Conservation (phyloP, 2,329 filamentous ascomycete species). For the Zalaria obscura region DNA sequence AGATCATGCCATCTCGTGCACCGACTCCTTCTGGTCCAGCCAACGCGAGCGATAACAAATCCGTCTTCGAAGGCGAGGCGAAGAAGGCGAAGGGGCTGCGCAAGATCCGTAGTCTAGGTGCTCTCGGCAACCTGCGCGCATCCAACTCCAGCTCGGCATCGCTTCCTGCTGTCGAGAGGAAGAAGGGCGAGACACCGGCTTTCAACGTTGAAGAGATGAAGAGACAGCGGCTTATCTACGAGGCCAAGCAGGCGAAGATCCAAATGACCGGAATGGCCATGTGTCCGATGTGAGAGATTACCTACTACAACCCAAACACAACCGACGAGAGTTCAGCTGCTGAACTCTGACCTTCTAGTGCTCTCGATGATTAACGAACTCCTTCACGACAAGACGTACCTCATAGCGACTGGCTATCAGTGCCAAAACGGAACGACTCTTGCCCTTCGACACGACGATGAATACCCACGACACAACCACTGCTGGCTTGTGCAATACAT, state of each 20-base stretch:
- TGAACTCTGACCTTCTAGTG: too few species aligned
- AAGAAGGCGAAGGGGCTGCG: constrained; percentile 14
- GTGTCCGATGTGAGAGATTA: neutral
- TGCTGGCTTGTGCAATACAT: neutral
- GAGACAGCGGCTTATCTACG: constrained; percentile 31
- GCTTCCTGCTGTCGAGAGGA: constrained; percentile 15
- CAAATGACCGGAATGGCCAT: neutral
- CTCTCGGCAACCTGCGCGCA: constrained; percentile 15
- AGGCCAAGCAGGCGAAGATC: constrained; percentile 20
- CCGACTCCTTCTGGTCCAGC: neutral
- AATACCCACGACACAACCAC: neutral
- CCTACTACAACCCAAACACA: too few species aligned
- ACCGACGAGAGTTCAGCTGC: too few species aligned
- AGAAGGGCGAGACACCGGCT: constrained; percentile 17
- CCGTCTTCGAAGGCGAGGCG: neutral
- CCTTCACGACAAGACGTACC: too few species aligned
- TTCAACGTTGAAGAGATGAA: constrained; percentile 37
- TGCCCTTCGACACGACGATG: neutral
- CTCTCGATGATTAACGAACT: too few species aligned
- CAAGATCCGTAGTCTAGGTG: constrained; percentile 22
- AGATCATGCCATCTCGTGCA: constrained; percentile 14
- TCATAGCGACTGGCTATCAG: neutral
- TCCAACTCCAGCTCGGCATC: constrained; percentile 15
- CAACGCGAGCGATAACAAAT: neutral
- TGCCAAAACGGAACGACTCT: neutral